Evolutionary conservation across 345 rosid genomes (phyloP).

Genomic region (Salix arbutifolia): DNA sequence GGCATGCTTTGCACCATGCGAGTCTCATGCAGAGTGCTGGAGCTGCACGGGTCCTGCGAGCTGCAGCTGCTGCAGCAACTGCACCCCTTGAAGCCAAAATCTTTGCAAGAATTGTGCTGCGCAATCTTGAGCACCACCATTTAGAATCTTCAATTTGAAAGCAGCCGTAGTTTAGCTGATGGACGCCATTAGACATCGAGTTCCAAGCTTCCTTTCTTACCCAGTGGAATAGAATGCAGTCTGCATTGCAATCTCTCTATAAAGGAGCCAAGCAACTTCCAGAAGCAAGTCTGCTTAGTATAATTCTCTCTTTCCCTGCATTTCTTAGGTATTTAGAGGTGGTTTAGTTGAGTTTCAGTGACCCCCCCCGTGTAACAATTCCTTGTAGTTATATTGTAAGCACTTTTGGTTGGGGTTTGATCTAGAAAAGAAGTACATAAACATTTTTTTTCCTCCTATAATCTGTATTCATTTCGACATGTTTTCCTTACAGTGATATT

Average conservation of each 20-base stretch:
- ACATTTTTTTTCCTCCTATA: background rate
- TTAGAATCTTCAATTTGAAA: slow-evolving; percentile 42
- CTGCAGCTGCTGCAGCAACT: slow-evolving; percentile 29
- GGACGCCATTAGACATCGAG: slow-evolving; percentile 3
- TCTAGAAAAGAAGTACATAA: slow-evolving; percentile 14
- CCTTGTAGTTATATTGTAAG: background rate
- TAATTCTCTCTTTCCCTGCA: background rate
- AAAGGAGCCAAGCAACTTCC: background rate
- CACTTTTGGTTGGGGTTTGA: slow-evolving; percentile 10
- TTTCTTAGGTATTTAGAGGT: slow-evolving; percentile 2
- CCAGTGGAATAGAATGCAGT: background rate
- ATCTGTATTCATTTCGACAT: slow-evolving; percentile 3
- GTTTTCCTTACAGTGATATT: background rate
- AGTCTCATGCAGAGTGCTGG: slow-evolving; percentile 31
- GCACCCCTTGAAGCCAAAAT: slow-evolving; percentile 34
- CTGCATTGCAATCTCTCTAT: background rate
- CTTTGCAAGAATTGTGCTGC: slow-evolving; percentile 33
- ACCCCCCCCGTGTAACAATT: background rate
- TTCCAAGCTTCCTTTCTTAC: background rate
- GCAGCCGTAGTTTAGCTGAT: background rate
- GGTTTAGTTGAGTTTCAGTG: slow-evolving; percentile 6
- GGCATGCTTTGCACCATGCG: slow-evolving; percentile 30
- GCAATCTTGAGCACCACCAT: slow-evolving; percentile 33
- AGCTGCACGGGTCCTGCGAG: slow-evolving; percentile 28
- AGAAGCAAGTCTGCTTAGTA: background rate